Evolutionary conservation across 2,329 filamentous ascomycete genomes (phyloP).

Genomic region (Blumeria graminis): DNA sequence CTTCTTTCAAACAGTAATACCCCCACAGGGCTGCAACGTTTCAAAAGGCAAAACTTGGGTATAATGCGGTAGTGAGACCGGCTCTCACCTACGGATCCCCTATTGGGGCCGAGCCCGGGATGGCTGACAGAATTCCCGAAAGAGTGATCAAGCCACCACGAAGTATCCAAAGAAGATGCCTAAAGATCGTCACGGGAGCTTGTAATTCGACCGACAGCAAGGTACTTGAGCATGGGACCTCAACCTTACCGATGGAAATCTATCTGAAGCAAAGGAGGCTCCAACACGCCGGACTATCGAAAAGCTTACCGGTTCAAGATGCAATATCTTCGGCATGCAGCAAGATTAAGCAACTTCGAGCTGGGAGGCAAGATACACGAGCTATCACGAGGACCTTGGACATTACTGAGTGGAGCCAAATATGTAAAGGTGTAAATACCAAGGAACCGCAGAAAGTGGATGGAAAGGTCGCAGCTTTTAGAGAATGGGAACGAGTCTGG

Average conservation of each 20-base stretch:
- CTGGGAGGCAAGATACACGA: background rate
- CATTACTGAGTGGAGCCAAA: background rate
- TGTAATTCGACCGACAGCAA: background rate
- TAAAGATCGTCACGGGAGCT: background rate
- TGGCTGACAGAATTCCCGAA: background rate
- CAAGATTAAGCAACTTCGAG: background rate
- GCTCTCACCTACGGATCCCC: background rate
- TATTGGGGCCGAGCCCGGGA: background rate
- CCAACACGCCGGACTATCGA: background rate
- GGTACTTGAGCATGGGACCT: background rate
- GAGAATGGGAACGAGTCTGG: too few relatives aligned
- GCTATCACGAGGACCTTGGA: background rate
- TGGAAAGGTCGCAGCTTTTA: background rate
- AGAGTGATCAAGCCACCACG: background rate
- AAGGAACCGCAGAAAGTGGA: background rate
- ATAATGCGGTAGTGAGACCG: background rate
- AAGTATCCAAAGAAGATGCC: background rate
- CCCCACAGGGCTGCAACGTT: background rate
- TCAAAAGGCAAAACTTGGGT: background rate
- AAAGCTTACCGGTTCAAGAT: background rate
- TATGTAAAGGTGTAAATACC: background rate
- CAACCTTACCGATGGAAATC: background rate
- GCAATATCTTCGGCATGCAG: background rate
- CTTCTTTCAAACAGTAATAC: too few relatives aligned
- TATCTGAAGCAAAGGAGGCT: background rate